phyloP scores from a whole-genome alignment of 495 filamentous ascomycete genomes.

The Clavariopsis aquatica region DNA sequence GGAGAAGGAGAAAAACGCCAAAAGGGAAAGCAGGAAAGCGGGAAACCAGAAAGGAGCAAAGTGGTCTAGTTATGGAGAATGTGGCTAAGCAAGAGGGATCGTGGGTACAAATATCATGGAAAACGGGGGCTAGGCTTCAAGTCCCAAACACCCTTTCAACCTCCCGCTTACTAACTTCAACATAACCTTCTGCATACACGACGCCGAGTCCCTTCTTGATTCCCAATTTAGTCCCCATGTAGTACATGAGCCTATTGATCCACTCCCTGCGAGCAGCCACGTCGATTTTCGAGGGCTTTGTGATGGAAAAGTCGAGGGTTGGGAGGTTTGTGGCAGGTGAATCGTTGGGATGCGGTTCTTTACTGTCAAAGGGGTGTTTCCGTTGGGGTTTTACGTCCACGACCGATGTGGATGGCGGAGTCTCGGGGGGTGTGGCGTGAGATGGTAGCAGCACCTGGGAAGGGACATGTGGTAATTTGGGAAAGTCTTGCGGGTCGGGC shows the following conservation, averaged over 20 bases:
- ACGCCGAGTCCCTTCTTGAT: conserved; percentile 23
- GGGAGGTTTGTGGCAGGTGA: not conserved
- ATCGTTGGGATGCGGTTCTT: conserved; percentile 1
- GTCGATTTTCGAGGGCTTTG: conserved; percentile 16
- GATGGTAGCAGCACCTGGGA: too few relatives aligned
- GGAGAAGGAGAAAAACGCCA: too few relatives aligned
- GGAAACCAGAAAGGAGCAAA: too few relatives aligned
- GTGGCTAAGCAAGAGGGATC: too few relatives aligned
- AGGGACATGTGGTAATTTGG: not conserved
- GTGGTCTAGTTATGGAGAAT: too few relatives aligned
- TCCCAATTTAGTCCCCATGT: conserved; percentile 18
- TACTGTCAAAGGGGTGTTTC: conserved; percentile 3
- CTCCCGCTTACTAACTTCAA: not conserved
- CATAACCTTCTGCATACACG: not conserved
- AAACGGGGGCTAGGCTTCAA: not conserved
- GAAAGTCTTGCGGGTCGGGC: not conserved
- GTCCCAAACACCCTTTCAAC: conserved; percentile 2
- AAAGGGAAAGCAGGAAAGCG: too few relatives aligned
- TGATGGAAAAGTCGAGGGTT: not conserved
- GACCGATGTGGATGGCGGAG: too few relatives aligned
- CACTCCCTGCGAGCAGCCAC: conserved; percentile 11
- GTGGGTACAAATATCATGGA: too few relatives aligned
- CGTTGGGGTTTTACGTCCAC: not conserved
- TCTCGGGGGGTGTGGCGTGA: too few relatives aligned
- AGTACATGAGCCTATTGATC: conserved; percentile 17